phyloP scores from a whole-genome alignment of 2,329 filamentous ascomycete genomes.

The Cercospora citrullina region DNA sequence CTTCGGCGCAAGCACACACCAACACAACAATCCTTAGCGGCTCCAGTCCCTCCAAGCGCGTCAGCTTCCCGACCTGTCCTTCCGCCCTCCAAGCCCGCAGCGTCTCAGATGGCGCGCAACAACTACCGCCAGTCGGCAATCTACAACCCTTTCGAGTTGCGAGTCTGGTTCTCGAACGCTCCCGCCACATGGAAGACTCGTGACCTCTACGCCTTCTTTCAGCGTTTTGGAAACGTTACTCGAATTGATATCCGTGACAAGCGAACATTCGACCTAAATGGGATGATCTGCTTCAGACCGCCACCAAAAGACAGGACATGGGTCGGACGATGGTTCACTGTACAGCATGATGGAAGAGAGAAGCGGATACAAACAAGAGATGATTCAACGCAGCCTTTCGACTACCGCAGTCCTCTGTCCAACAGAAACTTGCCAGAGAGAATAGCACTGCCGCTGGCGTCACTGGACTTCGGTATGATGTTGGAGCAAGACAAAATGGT shows the following conservation, averaged over 20 bases:
- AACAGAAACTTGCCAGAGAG: conserved; percentile 20
- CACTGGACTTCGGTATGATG: conserved; percentile 64
- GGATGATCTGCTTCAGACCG: conserved; percentile 28
- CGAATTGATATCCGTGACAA: conserved; percentile 26
- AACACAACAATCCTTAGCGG: not conserved
- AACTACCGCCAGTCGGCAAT: not conserved
- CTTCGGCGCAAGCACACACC: not conserved
- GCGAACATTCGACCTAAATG: too few relatives aligned
- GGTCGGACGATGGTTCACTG: conserved; percentile 18
- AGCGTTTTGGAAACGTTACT: conserved; percentile 20
- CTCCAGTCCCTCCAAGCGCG: not conserved
- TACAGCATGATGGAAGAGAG: not conserved
- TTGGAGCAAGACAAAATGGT: conserved; percentile 58
- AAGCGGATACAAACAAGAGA: conserved; percentile 15
- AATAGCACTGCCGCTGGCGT: conserved; percentile 23
- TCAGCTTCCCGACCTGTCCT: not conserved
- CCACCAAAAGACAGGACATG: conserved; percentile 25
- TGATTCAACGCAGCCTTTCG: not conserved
- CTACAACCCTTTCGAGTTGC: conserved; percentile 21
- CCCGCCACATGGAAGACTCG: conserved; percentile 27
- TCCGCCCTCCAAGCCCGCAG: not conserved
- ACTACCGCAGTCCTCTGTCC: conserved; percentile 13
- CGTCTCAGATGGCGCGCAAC: not conserved
- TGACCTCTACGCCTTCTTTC: conserved; percentile 28
- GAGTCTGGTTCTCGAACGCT: conserved; percentile 20